phyloP scores from a whole-genome alignment of 495 filamentous ascomycete genomes.

The Rusavskia elegans region DNA sequence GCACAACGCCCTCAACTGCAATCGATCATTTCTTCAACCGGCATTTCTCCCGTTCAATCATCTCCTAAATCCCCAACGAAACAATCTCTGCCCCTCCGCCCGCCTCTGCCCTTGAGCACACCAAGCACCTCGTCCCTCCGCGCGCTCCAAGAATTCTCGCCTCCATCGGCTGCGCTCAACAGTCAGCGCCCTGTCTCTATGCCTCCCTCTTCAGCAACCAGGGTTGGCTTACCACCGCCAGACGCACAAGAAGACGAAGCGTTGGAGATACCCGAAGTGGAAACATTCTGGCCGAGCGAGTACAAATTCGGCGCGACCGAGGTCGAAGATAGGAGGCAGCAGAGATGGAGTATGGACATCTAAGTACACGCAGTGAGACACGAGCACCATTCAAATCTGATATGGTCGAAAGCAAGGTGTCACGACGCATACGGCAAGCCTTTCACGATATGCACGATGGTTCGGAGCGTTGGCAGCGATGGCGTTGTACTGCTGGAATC shows the following conservation, averaged over 20 bases:
- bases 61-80: background rate
- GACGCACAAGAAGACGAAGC: background rate
- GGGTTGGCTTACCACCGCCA: background rate
- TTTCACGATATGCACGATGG: too few relatives aligned
- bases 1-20: background rate
- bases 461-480: too few relatives aligned
- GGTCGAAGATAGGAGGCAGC: background rate
- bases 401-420: too few relatives aligned
- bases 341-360: slow-evolving; percentile 3
- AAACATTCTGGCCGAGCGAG: background rate
- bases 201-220: too few relatives aligned
- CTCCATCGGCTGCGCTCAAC: slow-evolving; percentile 5
- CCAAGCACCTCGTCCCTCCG: slow-evolving; percentile 6
- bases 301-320: background rate
- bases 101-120: background rate
- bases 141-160: slow-evolving; percentile 6
- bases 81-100: background rate
- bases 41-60: background rate
- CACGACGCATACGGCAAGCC: too few relatives aligned
- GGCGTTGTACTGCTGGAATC: too few relatives aligned
- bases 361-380: background rate
- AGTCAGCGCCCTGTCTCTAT: background rate
- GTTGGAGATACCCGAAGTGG: background rate
- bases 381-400: too few relatives aligned
- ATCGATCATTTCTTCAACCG: background rate